Conservation (phyloP, 441 rosid genomes). For the Pelargonium fulgidum region DNA sequence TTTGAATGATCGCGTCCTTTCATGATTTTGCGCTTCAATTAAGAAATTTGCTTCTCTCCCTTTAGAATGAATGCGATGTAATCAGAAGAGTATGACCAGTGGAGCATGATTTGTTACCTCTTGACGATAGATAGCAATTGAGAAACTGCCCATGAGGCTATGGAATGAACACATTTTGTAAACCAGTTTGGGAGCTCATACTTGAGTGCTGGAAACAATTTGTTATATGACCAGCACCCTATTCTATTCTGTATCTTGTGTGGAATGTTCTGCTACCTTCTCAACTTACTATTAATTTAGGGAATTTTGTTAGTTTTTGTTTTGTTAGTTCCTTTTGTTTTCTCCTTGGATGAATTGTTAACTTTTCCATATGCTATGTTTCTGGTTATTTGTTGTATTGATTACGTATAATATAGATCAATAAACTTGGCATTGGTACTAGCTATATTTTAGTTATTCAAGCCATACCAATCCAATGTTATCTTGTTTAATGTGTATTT, state of each 20-base stretch:
- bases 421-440: background rate
- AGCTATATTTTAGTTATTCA: background rate
- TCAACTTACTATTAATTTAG: background rate
- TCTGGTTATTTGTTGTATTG: no score
- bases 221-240: no score
- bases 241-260: no score
- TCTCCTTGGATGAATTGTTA: background rate
- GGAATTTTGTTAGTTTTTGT: background rate
- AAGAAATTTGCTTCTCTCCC: background rate
- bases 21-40: background rate
- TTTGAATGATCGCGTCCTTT: background rate
- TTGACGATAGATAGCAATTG: background rate
- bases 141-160: slow-evolving; percentile 1
- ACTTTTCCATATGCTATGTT: background rate
- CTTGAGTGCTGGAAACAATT: background rate
- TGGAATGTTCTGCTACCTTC: background rate
- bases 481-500: background rate
- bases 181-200: background rate
- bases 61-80: background rate
- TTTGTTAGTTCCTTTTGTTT: slow-evolving; percentile 3
- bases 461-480: background rate
- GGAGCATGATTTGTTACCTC: background rate
- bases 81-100: background rate
- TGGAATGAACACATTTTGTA: background rate
- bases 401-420: no score